Base-by-base conservation (phyloP, 2,329 filamentous ascomycete genomes). In the Colletotrichum gigasporum region DNA sequence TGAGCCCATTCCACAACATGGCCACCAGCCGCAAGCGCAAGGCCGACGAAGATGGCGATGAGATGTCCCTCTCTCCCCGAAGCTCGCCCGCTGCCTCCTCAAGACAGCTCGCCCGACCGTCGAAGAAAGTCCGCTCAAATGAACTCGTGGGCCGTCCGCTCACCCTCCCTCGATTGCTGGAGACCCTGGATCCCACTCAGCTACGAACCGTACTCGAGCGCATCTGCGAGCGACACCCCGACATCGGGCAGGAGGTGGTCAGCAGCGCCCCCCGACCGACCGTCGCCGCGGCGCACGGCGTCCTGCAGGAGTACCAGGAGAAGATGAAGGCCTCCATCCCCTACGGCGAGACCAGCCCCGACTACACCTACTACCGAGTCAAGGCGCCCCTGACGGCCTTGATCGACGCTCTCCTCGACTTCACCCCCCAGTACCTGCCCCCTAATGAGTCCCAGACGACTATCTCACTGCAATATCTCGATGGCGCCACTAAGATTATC, bases 291-390 rank as follows among this genome's bases (percentile, higher is more conserved):
- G 94, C 93, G 1, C 83, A 98, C 22, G 85, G 90, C 44, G 92
- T 98, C 8, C 82, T 99, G 59, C 84, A 86, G 68, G 91, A 91
- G 66, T 99, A 99, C 76, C 91, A 97, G 74, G 84, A 89, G 10
- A 87, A 87, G 60, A 84, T 99, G 65, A 91, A 90, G 73, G 87
- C 87, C 20, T 90, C 95, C 1, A 93, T 97, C 70, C 96, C 96
- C 0, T 93, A 96, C 71, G 93, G 93, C 73, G 90, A 94, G 70
- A 87, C 91, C 11, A 92, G 89, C 63, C 93, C 94, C 41, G 95
- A 98, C 76, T 98, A 98, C 79, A 91, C 93, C 52, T 99, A 97
- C 77, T 96, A 97, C 75, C 89, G 96, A 71, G 92, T 98, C 57
- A 93, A 91, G 70, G 91, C 94, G 68, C 88, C 91, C 35, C 84